Base-by-base conservation (phyloP, 257 asterid species). In the Nicotiana attenuata region DNA sequence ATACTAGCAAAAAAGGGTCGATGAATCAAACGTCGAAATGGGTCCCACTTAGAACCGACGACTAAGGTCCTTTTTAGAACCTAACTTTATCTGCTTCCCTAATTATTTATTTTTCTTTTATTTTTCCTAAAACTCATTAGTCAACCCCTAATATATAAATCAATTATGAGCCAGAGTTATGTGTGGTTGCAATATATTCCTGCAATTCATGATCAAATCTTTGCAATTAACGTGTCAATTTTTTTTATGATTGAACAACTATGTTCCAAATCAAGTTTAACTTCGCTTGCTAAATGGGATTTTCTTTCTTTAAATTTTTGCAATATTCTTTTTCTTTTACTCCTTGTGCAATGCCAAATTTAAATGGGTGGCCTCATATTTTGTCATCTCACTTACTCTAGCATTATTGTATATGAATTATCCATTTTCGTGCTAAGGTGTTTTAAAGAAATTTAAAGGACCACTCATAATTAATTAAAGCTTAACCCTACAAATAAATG, bases 101-200 rank as follows among this genome's bases (percentile, higher is more conserved):
- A 7, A 47, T 22, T 3, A 38, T 61, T 9, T 11, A 3, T 41
- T 6, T 19, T 2, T 20, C 28, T 15, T 69, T 35, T 22, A 14
- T 20, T n/a, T 17, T 5, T 3, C 20, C 17, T 28, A 75, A 75
- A 50, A 4, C 2, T 67, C 59, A 38, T 16, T 38, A 59, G 86
- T 78, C 86, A 83, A 68, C 80, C 41, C 83, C 81, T 41, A 83
- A 59, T 24, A 81, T 10, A 57, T 22, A 68, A 83, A 26, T 35
- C 11, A n/a, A 45, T 26, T 64, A 15, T 26, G 41, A 61, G 73
- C 6, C 35, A 53, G 20, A 59, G 22, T 41, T 78, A 15, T 80
- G 82, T 80, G 31, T 14, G 50, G 20, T 59, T 5, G 56, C 45
- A 38, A 22, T 61, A 26, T 59, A 79, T 45, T 31, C 64, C 26